Conservation (phyloP, 148 eudicot species). For the Fagopyrum tataricum region DNA sequence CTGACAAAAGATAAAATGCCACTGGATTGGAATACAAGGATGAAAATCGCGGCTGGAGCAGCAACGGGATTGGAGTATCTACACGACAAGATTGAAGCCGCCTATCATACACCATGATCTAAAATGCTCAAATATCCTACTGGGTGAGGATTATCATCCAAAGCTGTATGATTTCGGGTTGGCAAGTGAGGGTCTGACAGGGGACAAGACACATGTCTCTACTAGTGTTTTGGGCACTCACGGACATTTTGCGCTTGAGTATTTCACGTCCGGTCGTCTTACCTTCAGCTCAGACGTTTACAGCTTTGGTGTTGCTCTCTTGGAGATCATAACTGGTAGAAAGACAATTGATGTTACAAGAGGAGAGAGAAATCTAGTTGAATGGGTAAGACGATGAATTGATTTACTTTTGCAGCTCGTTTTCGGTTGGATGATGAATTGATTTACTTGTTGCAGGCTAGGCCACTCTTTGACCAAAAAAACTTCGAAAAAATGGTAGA, state of each 20-base stretch:
- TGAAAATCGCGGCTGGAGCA: slow-evolving; percentile 92
- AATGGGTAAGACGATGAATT: slow-evolving; percentile 64
- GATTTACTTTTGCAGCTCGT: background rate
- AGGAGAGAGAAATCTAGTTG: slow-evolving; percentile 60
- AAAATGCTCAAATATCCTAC: slow-evolving; percentile 79
- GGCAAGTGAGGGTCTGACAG: slow-evolving; percentile 78
- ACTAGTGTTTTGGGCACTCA: slow-evolving; percentile 90
- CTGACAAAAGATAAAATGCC: slow-evolving; percentile 23
- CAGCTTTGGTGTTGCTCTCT: slow-evolving; percentile 77
- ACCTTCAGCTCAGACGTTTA: slow-evolving; percentile 78
- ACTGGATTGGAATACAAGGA: slow-evolving; percentile 78
- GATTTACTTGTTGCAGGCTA: slow-evolving; percentile 39
- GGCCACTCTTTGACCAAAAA: slow-evolving; percentile 55
- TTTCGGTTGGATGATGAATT: background rate
- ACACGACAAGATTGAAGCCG: slow-evolving; percentile 67
- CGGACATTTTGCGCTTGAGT: slow-evolving; percentile 86
- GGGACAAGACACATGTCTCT: slow-evolving; percentile 76
- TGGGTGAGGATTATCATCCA: slow-evolving; percentile 59
- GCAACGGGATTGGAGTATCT: slow-evolving; percentile 83
- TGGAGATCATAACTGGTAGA: slow-evolving; percentile 78
- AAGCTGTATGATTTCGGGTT: slow-evolving; percentile 84
- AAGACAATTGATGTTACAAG: slow-evolving; percentile 46
- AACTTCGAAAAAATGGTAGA: slow-evolving; percentile 59
- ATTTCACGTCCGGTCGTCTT: slow-evolving; percentile 90
- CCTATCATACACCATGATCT: slow-evolving; percentile 86